A percentile compares a stretch with the other conserved stretches of the same genome.
Conservation (phyloP, 495 filamentous ascomycete species). For the Staphylotrichum longicolle region DNA sequence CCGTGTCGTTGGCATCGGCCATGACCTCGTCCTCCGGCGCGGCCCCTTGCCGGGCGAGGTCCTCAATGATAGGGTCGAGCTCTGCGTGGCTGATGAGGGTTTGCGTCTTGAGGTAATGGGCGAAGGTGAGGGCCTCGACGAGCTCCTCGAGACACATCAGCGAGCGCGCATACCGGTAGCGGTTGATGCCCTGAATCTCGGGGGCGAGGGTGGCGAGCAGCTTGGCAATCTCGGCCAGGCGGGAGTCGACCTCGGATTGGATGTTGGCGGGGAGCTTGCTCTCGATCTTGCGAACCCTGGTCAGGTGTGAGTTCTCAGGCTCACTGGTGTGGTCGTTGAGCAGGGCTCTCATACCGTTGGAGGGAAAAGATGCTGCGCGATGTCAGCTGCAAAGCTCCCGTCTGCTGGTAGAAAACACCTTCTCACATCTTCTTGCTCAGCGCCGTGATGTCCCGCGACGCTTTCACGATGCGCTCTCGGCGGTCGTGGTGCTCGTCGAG, state of each 20-base stretch:
- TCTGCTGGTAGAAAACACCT: too few species aligned
- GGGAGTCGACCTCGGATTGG: conserved; percentile 59
- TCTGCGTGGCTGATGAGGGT: conserved; percentile 65
- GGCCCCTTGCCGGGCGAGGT: conserved; percentile 28
- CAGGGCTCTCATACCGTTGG: conserved; percentile 62
- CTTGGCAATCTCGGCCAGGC: conserved; percentile 62
- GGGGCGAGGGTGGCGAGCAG: conserved; percentile 64
- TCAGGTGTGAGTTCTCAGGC: conserved; percentile 6
- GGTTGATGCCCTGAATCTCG: conserved; percentile 74
- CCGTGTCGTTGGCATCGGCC: conserved; percentile 21
- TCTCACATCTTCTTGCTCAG: conserved; percentile 94
- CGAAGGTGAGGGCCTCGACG: conserved; percentile 80
- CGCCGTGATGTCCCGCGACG: conserved; percentile 85
- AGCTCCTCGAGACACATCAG: conserved; percentile 87
- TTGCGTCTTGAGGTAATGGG: conserved; percentile 80
- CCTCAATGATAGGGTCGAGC: conserved; percentile 48
- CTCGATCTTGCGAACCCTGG: conserved; percentile 58
- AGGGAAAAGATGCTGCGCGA: conserved; percentile 78
- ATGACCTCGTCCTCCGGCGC: conserved; percentile 30
- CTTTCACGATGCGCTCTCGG: conserved; percentile 84
- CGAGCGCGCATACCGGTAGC: conserved; percentile 84
- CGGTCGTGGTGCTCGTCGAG: conserved; percentile 94
- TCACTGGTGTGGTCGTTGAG: background rate
- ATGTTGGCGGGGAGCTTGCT: conserved; percentile 63
- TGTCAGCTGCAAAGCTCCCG: conserved; percentile 2